Conservation (phyloP, 305 asterid species). For the Solanum hybrid region DNA sequence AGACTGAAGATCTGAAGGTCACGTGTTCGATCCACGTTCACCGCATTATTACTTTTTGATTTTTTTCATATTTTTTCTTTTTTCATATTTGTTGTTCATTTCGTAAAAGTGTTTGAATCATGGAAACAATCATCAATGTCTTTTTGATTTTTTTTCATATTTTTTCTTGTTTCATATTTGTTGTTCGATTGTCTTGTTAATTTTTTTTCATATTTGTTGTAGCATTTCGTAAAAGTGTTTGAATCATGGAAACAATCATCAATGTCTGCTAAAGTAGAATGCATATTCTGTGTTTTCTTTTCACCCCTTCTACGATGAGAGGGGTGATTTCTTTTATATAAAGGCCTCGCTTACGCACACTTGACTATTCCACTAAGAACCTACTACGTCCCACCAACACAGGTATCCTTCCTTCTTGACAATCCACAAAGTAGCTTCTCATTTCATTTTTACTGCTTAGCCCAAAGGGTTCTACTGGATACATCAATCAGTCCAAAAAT, state of each 20-base stretch:
- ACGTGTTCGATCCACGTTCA: conserved; percentile 95
- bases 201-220: no score
- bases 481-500: neutral
- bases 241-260: neutral
- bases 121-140: no score
- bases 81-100: no score
- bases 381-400: neutral
- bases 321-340: neutral
- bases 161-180: neutral
- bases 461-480: neutral
- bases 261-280: neutral
- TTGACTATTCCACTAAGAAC: neutral
- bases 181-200: no score
- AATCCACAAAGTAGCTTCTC: neutral
- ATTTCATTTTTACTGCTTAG: neutral
- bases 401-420: neutral
- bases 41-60: conserved; percentile 23
- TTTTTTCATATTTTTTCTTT: no score
- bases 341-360: neutral
- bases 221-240: no score
- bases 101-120: no score
- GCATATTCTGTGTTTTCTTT: neutral
- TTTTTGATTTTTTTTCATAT: no score
- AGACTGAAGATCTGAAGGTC: conserved; percentile 98
- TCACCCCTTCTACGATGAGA: neutral